Conservation (phyloP, 2,329 filamentous ascomycete species). For the Botrytis sinoallii region DNA sequence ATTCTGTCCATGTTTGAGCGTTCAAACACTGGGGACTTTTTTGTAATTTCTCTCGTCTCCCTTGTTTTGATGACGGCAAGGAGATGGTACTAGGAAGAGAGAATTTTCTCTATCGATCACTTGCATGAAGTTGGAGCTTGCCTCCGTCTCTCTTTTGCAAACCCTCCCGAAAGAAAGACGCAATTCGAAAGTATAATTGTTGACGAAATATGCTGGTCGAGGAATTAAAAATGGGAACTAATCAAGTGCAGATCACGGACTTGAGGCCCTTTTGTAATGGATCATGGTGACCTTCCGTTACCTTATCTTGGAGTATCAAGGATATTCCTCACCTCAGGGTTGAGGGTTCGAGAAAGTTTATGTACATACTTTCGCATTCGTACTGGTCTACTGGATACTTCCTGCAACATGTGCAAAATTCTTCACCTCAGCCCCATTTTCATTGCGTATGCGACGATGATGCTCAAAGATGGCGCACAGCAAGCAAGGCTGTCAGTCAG, state of each 20-base stretch:
- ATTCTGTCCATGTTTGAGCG: background rate
- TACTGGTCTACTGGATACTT: conserved; percentile 5
- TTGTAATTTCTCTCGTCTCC: background rate
- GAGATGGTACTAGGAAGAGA: background rate
- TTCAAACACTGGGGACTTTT: background rate
- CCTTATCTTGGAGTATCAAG: conserved; percentile 21
- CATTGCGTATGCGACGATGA: conserved; percentile 13
- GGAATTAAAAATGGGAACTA: background rate
- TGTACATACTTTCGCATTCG: conserved; percentile 8
- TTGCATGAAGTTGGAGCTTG: conserved; percentile 14
- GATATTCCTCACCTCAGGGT: conserved; percentile 14
- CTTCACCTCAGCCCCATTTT: conserved; percentile 13
- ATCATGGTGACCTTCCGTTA: conserved; percentile 7
- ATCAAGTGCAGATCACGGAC: conserved; percentile 13
- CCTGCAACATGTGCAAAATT: conserved; percentile 17
- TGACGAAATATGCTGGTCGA: conserved; percentile 11
- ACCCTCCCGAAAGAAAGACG: conserved; percentile 2
- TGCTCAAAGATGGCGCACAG: conserved; percentile 2
- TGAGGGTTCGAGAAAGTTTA: conserved; percentile 12
- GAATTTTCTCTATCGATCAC: conserved; percentile 16
- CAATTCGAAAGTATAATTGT: conserved; percentile 12
- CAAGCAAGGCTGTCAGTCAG: background rate
- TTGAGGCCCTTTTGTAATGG: conserved; percentile 8
- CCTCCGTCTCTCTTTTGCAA: conserved; percentile 8
- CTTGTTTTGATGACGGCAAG: conserved; percentile 4